phyloP scores from a whole-genome alignment of 345 rosid species.

The Murraya koenigii region DNA sequence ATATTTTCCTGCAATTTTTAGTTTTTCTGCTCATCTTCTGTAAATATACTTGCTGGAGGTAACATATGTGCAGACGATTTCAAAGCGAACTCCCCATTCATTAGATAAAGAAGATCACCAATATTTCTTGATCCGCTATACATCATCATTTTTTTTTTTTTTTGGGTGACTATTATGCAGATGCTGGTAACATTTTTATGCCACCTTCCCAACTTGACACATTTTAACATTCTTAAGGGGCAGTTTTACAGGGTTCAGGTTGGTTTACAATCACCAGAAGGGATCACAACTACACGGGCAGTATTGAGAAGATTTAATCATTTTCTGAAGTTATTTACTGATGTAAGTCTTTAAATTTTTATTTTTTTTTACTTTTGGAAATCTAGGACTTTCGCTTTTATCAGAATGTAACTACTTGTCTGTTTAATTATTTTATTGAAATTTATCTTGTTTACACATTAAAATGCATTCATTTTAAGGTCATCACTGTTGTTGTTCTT shows the following conservation, averaged over 20 bases:
- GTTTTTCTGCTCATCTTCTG: neutral
- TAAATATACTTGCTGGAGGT: neutral
- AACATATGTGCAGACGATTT: no score
- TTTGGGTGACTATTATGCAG: neutral
- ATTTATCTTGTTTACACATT: slow-evolving; percentile 6
- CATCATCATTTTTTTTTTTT: neutral
- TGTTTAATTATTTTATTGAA: slow-evolving; percentile 5
- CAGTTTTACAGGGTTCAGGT: slow-evolving; percentile 99
- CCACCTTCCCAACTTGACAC: neutral
- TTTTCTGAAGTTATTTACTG: slow-evolving; percentile 77
- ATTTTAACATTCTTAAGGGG: slow-evolving; percentile 51
- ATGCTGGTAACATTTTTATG: neutral
- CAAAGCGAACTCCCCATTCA: no score
- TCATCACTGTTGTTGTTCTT: slow-evolving; percentile 17
- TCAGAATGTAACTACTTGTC: neutral
- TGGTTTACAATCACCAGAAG: slow-evolving; percentile 90
- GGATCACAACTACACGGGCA: slow-evolving; percentile 60
- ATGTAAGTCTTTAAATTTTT: slow-evolving; percentile 55
- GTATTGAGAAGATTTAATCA: slow-evolving; percentile 94
- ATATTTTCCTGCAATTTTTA: neutral
- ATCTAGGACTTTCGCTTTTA: neutral
- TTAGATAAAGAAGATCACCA: no score
- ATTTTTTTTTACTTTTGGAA: neutral
- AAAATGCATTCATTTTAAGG: neutral
- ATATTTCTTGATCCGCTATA: no score